Evolutionary conservation across 2,329 filamentous ascomycete species (phyloP).

Genomic region (Paecilomyces niveus): DNA sequence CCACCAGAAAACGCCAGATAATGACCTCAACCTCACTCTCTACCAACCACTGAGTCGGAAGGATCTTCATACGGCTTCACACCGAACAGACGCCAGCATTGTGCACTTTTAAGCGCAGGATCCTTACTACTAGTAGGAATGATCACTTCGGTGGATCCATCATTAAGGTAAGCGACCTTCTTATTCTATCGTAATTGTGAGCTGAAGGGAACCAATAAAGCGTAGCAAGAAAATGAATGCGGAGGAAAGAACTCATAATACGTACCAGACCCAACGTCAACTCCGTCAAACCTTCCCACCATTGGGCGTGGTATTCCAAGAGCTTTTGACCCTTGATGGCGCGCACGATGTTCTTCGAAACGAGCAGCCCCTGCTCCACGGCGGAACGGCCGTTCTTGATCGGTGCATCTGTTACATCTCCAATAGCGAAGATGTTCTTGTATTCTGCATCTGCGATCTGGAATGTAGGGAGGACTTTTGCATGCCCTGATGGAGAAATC

Average conservation of each 20-base stretch:
- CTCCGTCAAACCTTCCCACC: slow-evolving; percentile 47
- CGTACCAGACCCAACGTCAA: slow-evolving; percentile 48
- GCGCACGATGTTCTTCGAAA: slow-evolving; percentile 49
- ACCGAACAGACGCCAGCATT: slow-evolving; percentile 39
- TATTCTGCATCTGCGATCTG: slow-evolving; percentile 46
- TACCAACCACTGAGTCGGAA: not conserved
- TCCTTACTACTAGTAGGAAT: slow-evolving; percentile 36
- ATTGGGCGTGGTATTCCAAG: slow-evolving; percentile 36
- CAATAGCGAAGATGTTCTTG: slow-evolving; percentile 54
- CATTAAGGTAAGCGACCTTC: slow-evolving; percentile 38
- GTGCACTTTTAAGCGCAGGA: slow-evolving; percentile 38
- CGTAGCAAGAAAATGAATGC: not conserved
- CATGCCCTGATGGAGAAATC: slow-evolving; percentile 43
- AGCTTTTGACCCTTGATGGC: slow-evolving; percentile 37
- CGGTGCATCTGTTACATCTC: slow-evolving; percentile 53
- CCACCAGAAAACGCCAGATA: not conserved
- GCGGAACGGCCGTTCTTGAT: slow-evolving; percentile 51
- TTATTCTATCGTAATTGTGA: slow-evolving; percentile 30
- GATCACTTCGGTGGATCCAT: slow-evolving; percentile 40
- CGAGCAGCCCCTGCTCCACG: slow-evolving; percentile 46
- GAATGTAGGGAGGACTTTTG: slow-evolving; percentile 50
- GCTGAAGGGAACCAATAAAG: slow-evolving; percentile 11
- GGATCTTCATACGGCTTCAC: slow-evolving; percentile 36
- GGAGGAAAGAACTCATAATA: not conserved
- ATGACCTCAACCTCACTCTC: not conserved